phyloP scores from a whole-genome alignment of 2,329 filamentous ascomycete genomes.

The Fusarium continuum region DNA sequence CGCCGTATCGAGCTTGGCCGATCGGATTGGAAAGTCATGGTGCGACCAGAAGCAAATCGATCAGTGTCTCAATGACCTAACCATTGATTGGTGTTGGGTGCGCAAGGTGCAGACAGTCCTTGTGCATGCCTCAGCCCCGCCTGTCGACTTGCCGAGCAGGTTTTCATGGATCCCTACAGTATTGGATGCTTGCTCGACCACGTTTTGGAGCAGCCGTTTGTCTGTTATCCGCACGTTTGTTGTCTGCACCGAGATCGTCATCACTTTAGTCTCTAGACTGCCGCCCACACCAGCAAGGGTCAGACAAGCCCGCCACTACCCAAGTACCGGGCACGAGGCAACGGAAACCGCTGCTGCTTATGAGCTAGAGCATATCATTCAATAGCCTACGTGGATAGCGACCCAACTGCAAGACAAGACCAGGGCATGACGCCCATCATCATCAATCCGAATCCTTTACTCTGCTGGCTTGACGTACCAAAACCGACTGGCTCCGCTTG shows the following conservation, averaged over 20 bases:
- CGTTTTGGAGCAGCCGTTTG: slow-evolving; percentile 25
- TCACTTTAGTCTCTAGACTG: slow-evolving; percentile 6
- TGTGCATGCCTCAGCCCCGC: background rate
- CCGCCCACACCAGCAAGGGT: slow-evolving; percentile 4
- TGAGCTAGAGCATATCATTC: background rate
- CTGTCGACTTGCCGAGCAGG: background rate
- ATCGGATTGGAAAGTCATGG: background rate
- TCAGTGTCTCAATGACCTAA: background rate
- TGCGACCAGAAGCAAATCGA: background rate
- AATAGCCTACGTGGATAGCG: slow-evolving; percentile 11
- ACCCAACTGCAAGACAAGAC: background rate
- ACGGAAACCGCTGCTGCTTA: background rate
- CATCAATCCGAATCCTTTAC: background rate
- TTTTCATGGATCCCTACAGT: background rate
- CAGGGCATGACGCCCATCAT: slow-evolving; percentile 3
- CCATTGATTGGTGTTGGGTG: background rate
- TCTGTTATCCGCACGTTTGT: slow-evolving; percentile 21
- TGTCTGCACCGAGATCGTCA: slow-evolving; percentile 7
- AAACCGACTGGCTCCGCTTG: background rate
- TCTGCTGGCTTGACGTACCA: background rate
- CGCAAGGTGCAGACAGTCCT: background rate
- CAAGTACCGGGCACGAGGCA: slow-evolving; percentile 21
- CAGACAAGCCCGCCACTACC: background rate
- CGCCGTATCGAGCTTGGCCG: no score
- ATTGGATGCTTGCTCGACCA: slow-evolving; percentile 19